Conservation (phyloP, 495 filamentous ascomycete genomes). For the Penicillium coffeae region DNA sequence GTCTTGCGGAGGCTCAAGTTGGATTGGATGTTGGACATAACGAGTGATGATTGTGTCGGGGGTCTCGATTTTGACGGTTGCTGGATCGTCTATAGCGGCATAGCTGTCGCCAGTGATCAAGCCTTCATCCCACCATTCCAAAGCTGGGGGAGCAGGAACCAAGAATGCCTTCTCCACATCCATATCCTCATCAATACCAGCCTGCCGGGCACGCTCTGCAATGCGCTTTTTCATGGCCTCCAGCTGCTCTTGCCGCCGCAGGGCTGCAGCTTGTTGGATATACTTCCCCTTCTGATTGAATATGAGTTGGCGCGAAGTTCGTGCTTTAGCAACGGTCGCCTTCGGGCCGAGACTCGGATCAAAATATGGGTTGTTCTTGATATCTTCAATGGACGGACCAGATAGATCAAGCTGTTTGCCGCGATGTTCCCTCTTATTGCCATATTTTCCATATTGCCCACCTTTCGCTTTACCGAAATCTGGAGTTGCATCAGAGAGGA, state of each 20-base stretch:
- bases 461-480: constrained; percentile 56
- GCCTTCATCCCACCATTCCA: constrained; percentile 98
- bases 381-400: constrained; percentile 64
- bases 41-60: constrained; percentile 80
- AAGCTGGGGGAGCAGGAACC: constrained; percentile 74
- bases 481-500: constrained; percentile 69
- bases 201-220: constrained; percentile 76
- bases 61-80: constrained; percentile 69
- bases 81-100: constrained; percentile 56
- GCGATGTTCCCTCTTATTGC: constrained; percentile 45
- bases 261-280: constrained; percentile 83
- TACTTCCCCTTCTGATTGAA: constrained; percentile 99
- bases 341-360: constrained; percentile 68
- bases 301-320: constrained; percentile 68
- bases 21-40: constrained; percentile 92
- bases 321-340: constrained; percentile 56
- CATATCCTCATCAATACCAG: constrained; percentile 85
- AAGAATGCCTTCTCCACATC: constrained; percentile 85
- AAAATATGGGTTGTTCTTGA: constrained; percentile 78
- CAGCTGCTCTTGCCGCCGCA: constrained; percentile 79
- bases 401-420: constrained; percentile 63
- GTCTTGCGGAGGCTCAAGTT: constrained; percentile 85
- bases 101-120: constrained; percentile 73
- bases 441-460: constrained; percentile 52
- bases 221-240: constrained; percentile 94